Evolutionary conservation across 495 filamentous ascomycete species (phyloP), one percentile per base, ranked within the genome.

Genomic region (Aspergillus funiculosus): DNA sequence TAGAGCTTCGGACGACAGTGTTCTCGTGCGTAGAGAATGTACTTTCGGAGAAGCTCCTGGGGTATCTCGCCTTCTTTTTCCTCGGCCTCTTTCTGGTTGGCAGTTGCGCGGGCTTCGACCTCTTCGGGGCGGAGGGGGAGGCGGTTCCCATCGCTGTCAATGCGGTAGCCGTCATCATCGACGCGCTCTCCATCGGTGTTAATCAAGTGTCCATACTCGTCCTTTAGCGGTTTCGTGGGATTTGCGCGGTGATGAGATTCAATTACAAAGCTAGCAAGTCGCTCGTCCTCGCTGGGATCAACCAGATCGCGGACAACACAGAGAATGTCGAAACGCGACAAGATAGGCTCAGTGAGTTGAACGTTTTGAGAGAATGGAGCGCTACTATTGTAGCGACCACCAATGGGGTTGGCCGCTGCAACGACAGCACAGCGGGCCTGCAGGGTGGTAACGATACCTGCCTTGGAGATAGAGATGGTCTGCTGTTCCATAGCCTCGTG

Each of bases 401-500:
- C 92, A 51, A 91, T 86, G 5, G 94, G 94, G 68, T 99, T 99
- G 48, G 94, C 94, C 11, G 94, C 94, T 4, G 94, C 94, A 48
- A 99, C 86, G 48, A 99, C 94, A 13, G 89, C 88, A 63, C 94
- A 99, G 39, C 94, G 84, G n/a, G 94, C 94, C 61, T 99, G 92
- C 2, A 99, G 73, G 1, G 94, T 96, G 0, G 94, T 97, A 17
- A 99, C 94, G 47, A 99, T 99, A 62, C 94, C 94, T 5, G 94
- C 94, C 64, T 99, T 99, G 46, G 89, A 95, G 64, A 99, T 97
- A 41, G 94, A 99, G 54, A 99, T 99, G n/a, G 94, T 97, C 62
- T 99, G 94, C 66, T 99, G 94, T 64, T 99, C 94, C 94, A 99
- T 99, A 46, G 94, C 94, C 74, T 99, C 94, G 76, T 99, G 94